Base-by-base conservation (phyloP, 179 eudicot genomes). In the Nepenthes alata region DNA sequence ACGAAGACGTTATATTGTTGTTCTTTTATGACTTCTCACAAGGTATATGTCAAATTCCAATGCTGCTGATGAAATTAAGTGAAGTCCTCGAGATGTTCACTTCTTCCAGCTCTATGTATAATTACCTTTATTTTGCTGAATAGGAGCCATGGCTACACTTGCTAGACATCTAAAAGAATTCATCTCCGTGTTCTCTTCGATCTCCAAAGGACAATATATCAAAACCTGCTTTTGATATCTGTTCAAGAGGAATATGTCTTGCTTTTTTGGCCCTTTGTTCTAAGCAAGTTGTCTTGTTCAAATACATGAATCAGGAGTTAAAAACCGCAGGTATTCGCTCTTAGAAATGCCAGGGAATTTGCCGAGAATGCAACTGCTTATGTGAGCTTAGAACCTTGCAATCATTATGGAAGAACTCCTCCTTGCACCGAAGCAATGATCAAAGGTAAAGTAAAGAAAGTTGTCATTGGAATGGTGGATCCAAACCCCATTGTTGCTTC, bases 361-460 rank as follows among this genome's bases (percentile, higher is more conserved):
- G 99, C 97, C 45, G 95, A 89, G 68, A 82, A 87, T 67, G 83
- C 85, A 50, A 89, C 97, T 68, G 99, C 95, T 35, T 93, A 87
- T 75, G 99, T 93, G 78, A 93, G 83, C 61, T 82, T 93, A 74
- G 99, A 93, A 72, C 99, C 99, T 9, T 93, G 99, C 64, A 89
- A 93, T 64, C 99, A 93, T 75, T 79, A 74, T 69, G 99, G 99
- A 2, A 81, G 83, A 74, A 93, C 99, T 52, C 99, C 99, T 3
- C 97, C 99, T 15, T 93, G 98, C 72, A 73, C 87, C 11, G 94
- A 93, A 74, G 97, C 97, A 57, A 65, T 93, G 41, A 81, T 89
- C 56, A 85, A 83, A 70, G 97, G 97, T 51, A 83, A 83, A 71
- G 85, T 93, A 66, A 87, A 81, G 78, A 83, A 79, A 55, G 95